Evolutionary conservation across 441 rosid genomes (phyloP), one percentile per base, ranked within the genome.

Genomic region (Rhodomyrtus psidioides): DNA sequence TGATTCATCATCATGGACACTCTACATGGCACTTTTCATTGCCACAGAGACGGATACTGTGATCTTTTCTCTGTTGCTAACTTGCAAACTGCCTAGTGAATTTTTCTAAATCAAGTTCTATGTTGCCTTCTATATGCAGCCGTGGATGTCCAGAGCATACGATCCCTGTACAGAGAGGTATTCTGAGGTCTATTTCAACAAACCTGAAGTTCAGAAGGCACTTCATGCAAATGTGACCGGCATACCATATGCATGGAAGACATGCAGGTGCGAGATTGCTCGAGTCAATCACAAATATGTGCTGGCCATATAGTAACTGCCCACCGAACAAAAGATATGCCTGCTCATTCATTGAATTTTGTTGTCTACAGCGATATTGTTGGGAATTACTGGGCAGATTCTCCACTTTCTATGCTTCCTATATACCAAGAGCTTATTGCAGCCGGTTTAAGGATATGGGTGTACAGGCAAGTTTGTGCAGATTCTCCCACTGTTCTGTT

Each of bases 111-210:
- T 70, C 49, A 70, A 70, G 44, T 70, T 39, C 23, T 86, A 49
- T 85, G 59, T 75, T 86, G 34, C 81, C 88, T 88, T 86, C 55
- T 55, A 76, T 39, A 89, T 88, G 87, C 92, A 95, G 98, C 98
- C 98, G 58, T 95, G 98, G 99, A 97, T 96, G 97, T 92, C 97
- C 34, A 93, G 99, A 90, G 97, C 98, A 81, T 96, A 95, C 85
- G 99, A 97, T 92, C 99, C 99, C 28, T 97, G 99, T 91, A 95
- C 97, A 2, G 99, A 94, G 86, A 94, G 98, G 88, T 91, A 96
- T 91, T 92, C 99, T 1, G 84, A 83, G 57, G 81, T 88, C 88
- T 96, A 95, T 87, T 96, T 96, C 91, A 97, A 96, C 90, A 92
- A 17, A 58, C 99, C 93, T 1, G 95, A 95, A 88, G 99, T 96